A percentile compares a stretch with the other conserved stretches of the same genome.
phyloP scores from a whole-genome alignment of 2,329 filamentous ascomycete species.

The Fusarium decemcellulare region DNA sequence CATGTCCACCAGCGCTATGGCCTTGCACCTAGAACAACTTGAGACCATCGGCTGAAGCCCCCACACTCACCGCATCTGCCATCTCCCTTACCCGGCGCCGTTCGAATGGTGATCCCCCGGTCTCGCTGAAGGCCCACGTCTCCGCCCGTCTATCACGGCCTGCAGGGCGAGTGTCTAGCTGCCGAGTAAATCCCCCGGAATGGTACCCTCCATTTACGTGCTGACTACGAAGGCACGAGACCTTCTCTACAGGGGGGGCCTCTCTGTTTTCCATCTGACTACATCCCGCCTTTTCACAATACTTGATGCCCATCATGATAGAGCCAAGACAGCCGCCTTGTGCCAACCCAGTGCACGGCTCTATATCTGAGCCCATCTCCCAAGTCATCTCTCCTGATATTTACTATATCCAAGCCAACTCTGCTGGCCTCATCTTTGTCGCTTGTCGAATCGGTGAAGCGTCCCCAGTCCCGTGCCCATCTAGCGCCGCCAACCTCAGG shows the following conservation, averaged over 20 bases:
- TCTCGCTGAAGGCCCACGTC: neutral
- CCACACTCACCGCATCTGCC: slow-evolving; percentile 47
- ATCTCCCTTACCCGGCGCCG: slow-evolving; percentile 31
- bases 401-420: neutral
- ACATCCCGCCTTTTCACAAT: slow-evolving; percentile 27
- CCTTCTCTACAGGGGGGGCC: neutral
- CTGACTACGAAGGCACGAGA: slow-evolving; percentile 21
- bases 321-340: slow-evolving; percentile 10
- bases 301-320: slow-evolving; percentile 15
- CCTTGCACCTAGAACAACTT: neutral
- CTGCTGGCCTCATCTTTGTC: slow-evolving; percentile 9
- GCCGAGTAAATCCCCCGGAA: slow-evolving; percentile 29
- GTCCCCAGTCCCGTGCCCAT: slow-evolving; percentile 22
- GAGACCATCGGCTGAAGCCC: slow-evolving; percentile 15
- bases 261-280: neutral
- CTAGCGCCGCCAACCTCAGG: slow-evolving; percentile 18
- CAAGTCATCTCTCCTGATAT: slow-evolving; percentile 29
- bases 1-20: slow-evolving; percentile 25
- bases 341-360: slow-evolving; percentile 11
- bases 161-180: slow-evolving; percentile 16
- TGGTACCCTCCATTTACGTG: slow-evolving; percentile 1
- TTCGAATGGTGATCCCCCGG: neutral
- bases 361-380: slow-evolving; percentile 16
- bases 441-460: slow-evolving; percentile 37
- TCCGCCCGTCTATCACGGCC: slow-evolving; percentile 2